phyloP scores from a whole-genome alignment of 2,329 filamentous ascomycete species.

The Xylariaceae sp. region DNA sequence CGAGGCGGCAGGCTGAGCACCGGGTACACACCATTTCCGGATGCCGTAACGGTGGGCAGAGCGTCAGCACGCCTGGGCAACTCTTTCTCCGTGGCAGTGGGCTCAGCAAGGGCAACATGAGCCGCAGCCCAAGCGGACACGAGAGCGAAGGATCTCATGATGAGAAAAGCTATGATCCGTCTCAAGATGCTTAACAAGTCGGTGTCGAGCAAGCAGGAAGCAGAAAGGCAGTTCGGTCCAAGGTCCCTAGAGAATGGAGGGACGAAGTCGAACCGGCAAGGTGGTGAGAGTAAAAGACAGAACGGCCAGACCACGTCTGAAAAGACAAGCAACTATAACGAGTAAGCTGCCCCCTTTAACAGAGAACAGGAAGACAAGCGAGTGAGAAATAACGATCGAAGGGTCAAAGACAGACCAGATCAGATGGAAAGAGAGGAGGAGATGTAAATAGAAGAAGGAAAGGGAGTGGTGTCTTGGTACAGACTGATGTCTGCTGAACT shows the following conservation, averaged over 20 bases:
- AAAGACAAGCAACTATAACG: constrained; percentile 20
- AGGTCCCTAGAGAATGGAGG: constrained; percentile 12
- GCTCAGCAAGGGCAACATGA: constrained; percentile 36
- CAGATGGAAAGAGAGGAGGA: background rate
- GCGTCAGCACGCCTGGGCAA: constrained; percentile 42
- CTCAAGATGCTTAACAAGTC: constrained; percentile 7
- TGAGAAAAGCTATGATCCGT: constrained; percentile 15
- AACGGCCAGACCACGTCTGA: constrained; percentile 9
- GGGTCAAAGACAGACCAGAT: background rate
- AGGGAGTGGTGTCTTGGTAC: too few relatives aligned
- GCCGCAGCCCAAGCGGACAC: constrained; percentile 41
- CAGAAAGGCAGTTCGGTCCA: background rate
- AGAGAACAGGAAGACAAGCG: background rate
- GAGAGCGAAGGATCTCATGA: constrained; percentile 42
- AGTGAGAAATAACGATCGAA: background rate
- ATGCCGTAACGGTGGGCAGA: constrained; percentile 43
- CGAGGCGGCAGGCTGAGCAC: background rate
- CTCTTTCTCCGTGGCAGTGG: constrained; percentile 41
- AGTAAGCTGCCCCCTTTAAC: constrained; percentile 16
- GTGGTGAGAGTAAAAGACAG: constrained; percentile 5
- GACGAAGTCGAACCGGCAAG: constrained; percentile 5
- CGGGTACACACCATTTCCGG: constrained; percentile 44
- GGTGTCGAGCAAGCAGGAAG: constrained; percentile 8
- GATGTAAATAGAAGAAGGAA: background rate
- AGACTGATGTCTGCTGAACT: too few relatives aligned